Percentiles rank a stretch among this genome's conserved stretches.
Conservation (phyloP, 2,329 filamentous ascomycete genomes). For the Trichophyton benhamiae region DNA sequence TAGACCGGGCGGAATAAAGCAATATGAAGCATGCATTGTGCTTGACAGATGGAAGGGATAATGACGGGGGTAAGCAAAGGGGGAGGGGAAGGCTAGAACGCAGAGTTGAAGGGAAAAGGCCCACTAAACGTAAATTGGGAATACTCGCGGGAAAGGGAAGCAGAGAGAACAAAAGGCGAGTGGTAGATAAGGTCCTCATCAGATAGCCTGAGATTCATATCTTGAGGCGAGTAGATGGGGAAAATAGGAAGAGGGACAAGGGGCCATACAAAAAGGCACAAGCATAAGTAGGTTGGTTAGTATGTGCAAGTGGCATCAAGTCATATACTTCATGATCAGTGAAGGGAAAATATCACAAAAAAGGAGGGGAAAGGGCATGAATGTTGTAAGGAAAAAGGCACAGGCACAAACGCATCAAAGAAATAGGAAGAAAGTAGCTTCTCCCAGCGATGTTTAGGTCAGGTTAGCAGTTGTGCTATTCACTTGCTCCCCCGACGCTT, state of each 20-base stretch:
- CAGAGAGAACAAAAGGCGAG: neutral
- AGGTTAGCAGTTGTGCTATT: neutral
- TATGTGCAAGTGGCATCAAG: slow-evolving; percentile 4
- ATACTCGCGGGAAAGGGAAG: neutral
- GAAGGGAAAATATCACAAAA: neutral
- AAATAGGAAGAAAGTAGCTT: too few species aligned
- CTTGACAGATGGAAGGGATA: neutral
- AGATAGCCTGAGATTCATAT: neutral
- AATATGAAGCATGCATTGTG: neutral
- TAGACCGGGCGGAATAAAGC: neutral
- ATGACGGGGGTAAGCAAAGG: neutral
- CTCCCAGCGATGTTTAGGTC: too few species aligned
- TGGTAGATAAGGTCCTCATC: neutral
- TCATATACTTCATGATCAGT: slow-evolving; percentile 2
- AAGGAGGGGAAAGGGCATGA: neutral
- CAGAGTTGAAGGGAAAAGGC: neutral
- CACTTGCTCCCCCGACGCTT: neutral
- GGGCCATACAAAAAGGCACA: neutral
- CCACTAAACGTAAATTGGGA: neutral
- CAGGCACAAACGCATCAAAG: too few species aligned
- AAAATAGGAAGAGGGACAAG: neutral
- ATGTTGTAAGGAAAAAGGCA: too few species aligned
- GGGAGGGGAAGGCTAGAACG: neutral
- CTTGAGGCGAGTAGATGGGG: neutral
- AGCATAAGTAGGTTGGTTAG: slow-evolving; percentile 10